A percentile compares a stretch with the other conserved stretches of the same genome.
These are phyloP conservation scores for Stagonosporopsis rhizophila DNA, from an alignment of 2,329 filamentous ascomycete species.

Conservation along the genomic window DNA sequence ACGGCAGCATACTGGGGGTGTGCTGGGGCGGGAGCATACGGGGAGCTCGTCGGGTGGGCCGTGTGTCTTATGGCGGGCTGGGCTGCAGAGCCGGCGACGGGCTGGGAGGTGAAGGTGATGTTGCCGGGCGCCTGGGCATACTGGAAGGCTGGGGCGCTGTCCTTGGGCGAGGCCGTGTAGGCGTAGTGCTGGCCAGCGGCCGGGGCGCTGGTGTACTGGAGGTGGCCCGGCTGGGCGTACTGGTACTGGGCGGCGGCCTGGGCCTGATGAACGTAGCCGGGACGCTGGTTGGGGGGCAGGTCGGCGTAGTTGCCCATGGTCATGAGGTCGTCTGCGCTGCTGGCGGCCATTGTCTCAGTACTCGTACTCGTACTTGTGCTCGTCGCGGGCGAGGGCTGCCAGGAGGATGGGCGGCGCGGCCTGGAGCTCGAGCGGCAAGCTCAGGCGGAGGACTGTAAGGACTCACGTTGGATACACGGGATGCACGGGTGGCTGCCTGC, in stretches of 20 bases:
- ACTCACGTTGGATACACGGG: slow-evolving; percentile 46
- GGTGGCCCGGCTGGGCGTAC: slow-evolving; percentile 27
- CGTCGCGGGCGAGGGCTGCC: slow-evolving; percentile 11
- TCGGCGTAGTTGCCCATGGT: slow-evolving; percentile 56
- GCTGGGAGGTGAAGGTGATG: slow-evolving; percentile 54
- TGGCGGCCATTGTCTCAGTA: slow-evolving; percentile 45
- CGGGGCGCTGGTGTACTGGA: slow-evolving; percentile 43
- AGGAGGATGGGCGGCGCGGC: not conserved
- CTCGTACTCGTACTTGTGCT: not conserved
- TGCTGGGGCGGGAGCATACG: slow-evolving; percentile 24
- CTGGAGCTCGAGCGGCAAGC: slow-evolving; percentile 2
- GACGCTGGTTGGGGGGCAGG: slow-evolving; percentile 54
- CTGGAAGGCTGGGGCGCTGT: slow-evolving; percentile 38
- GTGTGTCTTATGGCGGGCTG: slow-evolving; percentile 36
- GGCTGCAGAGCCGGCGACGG: slow-evolving; percentile 27
- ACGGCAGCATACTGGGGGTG: slow-evolving; percentile 35
- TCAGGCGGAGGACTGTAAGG: slow-evolving; percentile 8
- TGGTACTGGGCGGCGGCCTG: slow-evolving; percentile 29
- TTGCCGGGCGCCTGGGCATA: slow-evolving; percentile 52
- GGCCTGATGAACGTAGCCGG: slow-evolving; percentile 46
- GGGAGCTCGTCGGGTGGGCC: slow-evolving; percentile 30
- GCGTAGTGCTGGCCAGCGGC: slow-evolving; percentile 27
- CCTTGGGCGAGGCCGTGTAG: slow-evolving; percentile 38
- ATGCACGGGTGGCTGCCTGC: slow-evolving; percentile 51
- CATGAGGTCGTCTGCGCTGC: slow-evolving; percentile 34